phyloP scores from a whole-genome alignment of 2,329 filamentous ascomycete genomes.

The Exophiala bonariae region DNA sequence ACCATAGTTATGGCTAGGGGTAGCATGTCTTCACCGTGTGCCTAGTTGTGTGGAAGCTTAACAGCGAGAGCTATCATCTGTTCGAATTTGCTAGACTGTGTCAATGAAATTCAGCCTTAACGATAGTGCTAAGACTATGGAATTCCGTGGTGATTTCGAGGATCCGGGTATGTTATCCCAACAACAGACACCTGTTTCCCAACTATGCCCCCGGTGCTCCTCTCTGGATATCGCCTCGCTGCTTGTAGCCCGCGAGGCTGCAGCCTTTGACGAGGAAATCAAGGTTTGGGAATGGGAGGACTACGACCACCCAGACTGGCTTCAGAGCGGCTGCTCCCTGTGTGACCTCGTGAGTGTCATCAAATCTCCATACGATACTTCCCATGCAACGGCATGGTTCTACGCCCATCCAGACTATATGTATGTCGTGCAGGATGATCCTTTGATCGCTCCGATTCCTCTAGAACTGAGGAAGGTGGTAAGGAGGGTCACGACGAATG shows the following conservation, averaged over 20 bases:
- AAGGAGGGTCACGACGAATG: neutral
- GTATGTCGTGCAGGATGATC: neutral
- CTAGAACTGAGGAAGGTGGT: constrained; percentile 5
- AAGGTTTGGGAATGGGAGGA: constrained; percentile 1
- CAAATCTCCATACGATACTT: constrained; percentile 2
- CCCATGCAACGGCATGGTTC: constrained; percentile 3
- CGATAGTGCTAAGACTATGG: too few relatives aligned
- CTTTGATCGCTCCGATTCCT: neutral
- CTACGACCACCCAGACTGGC: constrained; percentile 8
- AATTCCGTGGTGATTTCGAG: too few relatives aligned
- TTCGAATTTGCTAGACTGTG: too few relatives aligned
- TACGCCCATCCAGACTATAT: neutral
- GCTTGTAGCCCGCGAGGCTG: neutral
- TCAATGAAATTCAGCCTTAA: too few relatives aligned
- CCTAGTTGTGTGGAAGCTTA: too few relatives aligned
- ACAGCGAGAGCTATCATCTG: too few relatives aligned
- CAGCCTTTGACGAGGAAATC: constrained; percentile 2
- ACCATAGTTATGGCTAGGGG: too few relatives aligned
- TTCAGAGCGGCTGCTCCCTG: neutral
- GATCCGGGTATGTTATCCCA: too few relatives aligned
- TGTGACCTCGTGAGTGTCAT: constrained; percentile 3
- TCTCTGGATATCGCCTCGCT: neutral
- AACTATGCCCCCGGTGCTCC: constrained; percentile 1
- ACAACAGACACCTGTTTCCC: too few relatives aligned
- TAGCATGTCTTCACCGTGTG: too few relatives aligned